A percentile compares a stretch with the other conserved stretches of the same genome.
These are phyloP conservation scores for Colletotrichum sp. DNA, from an alignment of 2,329 filamentous ascomycete genomes.

Conservation along the genomic window DNA sequence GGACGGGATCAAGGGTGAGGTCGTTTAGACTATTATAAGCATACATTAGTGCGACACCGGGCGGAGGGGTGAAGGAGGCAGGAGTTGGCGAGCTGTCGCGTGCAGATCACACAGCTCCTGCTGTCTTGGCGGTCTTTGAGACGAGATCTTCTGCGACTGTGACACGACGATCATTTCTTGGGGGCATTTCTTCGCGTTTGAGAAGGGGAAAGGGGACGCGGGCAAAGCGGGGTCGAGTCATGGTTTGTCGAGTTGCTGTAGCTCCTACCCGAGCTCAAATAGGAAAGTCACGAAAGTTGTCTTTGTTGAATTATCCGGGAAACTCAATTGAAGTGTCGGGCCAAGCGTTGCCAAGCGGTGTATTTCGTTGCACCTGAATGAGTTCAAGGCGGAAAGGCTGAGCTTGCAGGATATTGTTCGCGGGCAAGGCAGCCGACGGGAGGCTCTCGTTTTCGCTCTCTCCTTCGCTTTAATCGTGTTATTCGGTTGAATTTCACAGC, in stretches of 20 bases:
- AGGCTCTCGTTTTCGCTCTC: background rate
- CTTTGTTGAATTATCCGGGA: background rate
- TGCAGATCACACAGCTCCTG: background rate
- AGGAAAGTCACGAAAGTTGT: background rate
- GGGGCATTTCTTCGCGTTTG: background rate
- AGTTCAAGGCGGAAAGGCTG: background rate
- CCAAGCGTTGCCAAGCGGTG: background rate
- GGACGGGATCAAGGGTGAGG: background rate
- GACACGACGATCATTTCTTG: background rate
- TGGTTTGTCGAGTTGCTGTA: background rate
- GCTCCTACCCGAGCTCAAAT: background rate
- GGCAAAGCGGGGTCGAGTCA: background rate
- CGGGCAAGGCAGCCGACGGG: background rate
- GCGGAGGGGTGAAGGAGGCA: background rate
- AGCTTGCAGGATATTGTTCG: background rate
- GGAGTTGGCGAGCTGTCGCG: conserved; percentile 12
- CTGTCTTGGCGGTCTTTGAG: background rate
- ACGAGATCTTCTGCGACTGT: conserved; percentile 8
- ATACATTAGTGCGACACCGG: background rate
- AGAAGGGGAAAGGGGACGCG: background rate
- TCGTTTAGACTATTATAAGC: background rate
- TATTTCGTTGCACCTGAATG: background rate
- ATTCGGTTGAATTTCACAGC: background rate
- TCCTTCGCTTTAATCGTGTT: background rate
- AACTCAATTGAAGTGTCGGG: background rate